phyloP scores from a whole-genome alignment of 2,329 filamentous ascomycete species.

The Stemphylium beticola region DNA sequence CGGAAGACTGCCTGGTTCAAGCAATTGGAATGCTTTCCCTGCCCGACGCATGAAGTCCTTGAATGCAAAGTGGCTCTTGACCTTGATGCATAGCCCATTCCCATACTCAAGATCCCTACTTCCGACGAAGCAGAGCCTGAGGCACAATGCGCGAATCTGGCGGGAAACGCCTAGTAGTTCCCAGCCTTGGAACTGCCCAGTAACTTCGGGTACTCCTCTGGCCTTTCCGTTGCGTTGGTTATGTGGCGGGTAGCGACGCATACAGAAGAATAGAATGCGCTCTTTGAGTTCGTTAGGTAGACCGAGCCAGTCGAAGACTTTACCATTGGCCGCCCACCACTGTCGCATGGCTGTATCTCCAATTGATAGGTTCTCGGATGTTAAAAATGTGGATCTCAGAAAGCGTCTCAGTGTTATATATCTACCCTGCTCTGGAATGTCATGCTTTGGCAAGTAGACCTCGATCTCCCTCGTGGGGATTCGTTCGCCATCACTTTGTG shows the following conservation, averaged over 20 bases:
- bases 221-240: not conserved
- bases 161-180: constrained; percentile 28
- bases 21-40: constrained; percentile 21
- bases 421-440: not conserved
- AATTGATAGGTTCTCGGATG: not conserved
- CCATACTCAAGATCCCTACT: constrained; percentile 6
- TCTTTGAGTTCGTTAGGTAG: constrained; percentile 39
- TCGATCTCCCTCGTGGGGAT: not conserved
- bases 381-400: constrained; percentile 11
- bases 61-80: not conserved
- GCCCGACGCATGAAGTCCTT: constrained; percentile 18
- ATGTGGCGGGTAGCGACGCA: constrained; percentile 7
- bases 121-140: constrained; percentile 30
- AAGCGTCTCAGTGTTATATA: constrained; percentile 12
- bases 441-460: not conserved
- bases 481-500: not conserved
- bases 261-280: constrained; percentile 27
- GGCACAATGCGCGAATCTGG: constrained; percentile 29
- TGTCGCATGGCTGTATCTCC: constrained; percentile 5
- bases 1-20: constrained; percentile 15
- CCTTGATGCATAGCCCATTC: constrained; percentile 16
- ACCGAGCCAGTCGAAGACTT: constrained; percentile 31
- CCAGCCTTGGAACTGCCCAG: constrained; percentile 25
- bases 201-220: constrained; percentile 20
- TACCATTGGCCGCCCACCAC: constrained; percentile 35